Evolutionary conservation across 1,139 yeast species (phyloP), one percentile per base, ranked within the genome.

Genomic region (Nadsonia commutata): DNA sequence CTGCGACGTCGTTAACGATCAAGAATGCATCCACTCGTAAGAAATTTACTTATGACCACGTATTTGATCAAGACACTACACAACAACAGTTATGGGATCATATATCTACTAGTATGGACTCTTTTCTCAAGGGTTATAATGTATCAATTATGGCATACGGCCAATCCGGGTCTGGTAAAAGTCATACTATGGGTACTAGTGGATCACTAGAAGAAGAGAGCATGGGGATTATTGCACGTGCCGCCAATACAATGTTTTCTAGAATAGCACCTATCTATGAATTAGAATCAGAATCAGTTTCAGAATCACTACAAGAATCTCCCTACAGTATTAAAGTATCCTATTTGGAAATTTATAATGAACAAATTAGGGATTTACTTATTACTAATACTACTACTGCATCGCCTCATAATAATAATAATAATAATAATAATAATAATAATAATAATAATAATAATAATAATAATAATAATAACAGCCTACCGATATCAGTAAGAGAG

Each of bases 331-430:
- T 55, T 9, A 36, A 49, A 6, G 57, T 51, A 8, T 46, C 53
- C 2, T 56, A 51, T 38, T 64, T 86, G 58, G 93, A 79, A 56
- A 64, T 80, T 42, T 81, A 79, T 62, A 80, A 80, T 55, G 93
- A 82, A 58, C 81, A 77, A 50, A 63, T 80, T 44, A 66, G 68
- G 41, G 90, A 80, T 55, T 63, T 80, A 45, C 57, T 72, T 27
- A 53, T 58, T 4, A 52, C 54, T 51, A 54, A 45, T 42, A 20
- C 46, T 9, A n/a, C n/a, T n/a, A n/a, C n/a, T n/a, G 20, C 19
- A 37, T 2, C 52, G 50, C 2, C n/a, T n/a, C n/a, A 42, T 18
- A 36, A 43, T 31, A 40, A 46, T 18, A 11, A 20, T 18, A 9
- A 16, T 7, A 38, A 3, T 5, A 16, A 31, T 36, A 22, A 20